Evolutionary conservation across 2,329 filamentous ascomycete genomes (phyloP).

Genomic region (Sporothrix curviconia): DNA sequence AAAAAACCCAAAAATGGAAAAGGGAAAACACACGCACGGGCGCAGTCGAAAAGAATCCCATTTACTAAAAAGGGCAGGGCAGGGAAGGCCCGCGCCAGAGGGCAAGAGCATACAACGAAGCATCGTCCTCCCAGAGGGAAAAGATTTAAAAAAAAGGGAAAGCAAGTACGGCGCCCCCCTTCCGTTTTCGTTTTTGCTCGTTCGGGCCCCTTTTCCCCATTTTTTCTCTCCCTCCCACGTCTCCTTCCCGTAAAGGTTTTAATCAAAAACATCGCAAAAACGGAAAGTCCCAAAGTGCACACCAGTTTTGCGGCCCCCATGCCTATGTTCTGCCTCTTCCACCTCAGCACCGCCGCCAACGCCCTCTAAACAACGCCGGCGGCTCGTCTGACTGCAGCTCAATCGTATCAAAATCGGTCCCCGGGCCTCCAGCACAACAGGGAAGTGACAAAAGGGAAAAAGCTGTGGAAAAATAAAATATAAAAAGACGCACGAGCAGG

Average conservation of each 20-base stretch:
- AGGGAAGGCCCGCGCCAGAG: not conserved
- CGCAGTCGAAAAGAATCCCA: too few species aligned
- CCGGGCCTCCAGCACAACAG: too few species aligned
- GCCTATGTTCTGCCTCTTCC: not conserved
- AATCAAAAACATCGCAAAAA: not conserved
- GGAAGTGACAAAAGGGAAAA: too few species aligned
- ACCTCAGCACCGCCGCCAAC: conserved; percentile 2
- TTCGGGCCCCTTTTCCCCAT: not conserved
- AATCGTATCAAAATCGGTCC: too few species aligned
- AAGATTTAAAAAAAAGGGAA: conserved; percentile 15
- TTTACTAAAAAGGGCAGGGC: not conserved
- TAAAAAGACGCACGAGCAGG: too few species aligned
- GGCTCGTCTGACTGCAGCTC: too few species aligned
- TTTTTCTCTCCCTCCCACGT: not conserved
- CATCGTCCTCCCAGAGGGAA: conserved; percentile 1
- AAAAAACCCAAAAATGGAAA: conserved; percentile 8
- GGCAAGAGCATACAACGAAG: not conserved
- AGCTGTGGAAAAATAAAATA: too few species aligned
- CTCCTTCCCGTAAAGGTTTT: not conserved
- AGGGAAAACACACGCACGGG: not conserved
- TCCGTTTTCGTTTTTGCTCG: not conserved
- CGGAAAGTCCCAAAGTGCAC: not conserved
- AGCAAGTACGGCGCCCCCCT: conserved; percentile 9
- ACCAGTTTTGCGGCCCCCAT: not conserved
- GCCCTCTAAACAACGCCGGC: too few species aligned